These are phyloP conservation scores for Pyropia haitanensis DNA, from an alignment of 23 red algal species.

Conservation along the genomic window DNA sequence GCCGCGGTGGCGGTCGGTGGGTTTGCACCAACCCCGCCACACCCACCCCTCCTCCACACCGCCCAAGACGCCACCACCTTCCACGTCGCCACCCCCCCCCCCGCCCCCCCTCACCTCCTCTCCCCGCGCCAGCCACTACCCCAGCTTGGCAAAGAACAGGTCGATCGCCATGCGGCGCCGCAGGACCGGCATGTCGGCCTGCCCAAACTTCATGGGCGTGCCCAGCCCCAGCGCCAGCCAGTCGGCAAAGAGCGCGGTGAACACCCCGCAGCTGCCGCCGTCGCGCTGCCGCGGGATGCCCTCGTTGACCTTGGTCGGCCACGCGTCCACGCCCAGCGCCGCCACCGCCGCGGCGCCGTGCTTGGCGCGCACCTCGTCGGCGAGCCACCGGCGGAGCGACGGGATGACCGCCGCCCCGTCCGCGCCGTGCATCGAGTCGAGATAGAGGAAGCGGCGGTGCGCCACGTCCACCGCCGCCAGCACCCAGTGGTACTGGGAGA, in stretches of 20 bases:
- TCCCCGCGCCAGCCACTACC: too few relatives aligned
- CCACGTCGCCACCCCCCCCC: too few relatives aligned
- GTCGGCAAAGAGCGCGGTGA: conserved; percentile 42
- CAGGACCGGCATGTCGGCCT: neutral
- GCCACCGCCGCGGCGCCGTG: conserved; percentile 11
- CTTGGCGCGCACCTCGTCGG: conserved; percentile 54
- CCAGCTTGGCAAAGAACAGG: too few relatives aligned
- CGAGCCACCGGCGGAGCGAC: conserved; percentile 40
- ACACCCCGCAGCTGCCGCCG: conserved; percentile 65
- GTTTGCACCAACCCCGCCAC: too few relatives aligned
- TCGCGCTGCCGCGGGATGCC: conserved; percentile 45
- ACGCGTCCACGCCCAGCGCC: conserved; percentile 19
- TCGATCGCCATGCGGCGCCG: conserved; percentile 3
- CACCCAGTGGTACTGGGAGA: conserved; percentile 72
- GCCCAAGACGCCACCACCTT: too few relatives aligned
- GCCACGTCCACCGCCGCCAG: conserved; percentile 44
- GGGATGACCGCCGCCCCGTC: conserved; percentile 23
- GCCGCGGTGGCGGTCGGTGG: too few relatives aligned
- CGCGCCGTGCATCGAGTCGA: conserved; percentile 37
- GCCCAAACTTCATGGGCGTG: neutral
- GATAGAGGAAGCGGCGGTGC: conserved; percentile 21
- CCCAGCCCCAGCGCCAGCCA: conserved; percentile 24
- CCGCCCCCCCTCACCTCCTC: too few relatives aligned
- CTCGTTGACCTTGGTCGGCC: conserved; percentile 29
- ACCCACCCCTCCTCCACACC: too few relatives aligned